A percentile compares a stretch with the other conserved stretches of the same genome.
Evolutionary conservation across 148 eudicot species (phyloP).

Genomic region (Amaranthus palmeri): DNA sequence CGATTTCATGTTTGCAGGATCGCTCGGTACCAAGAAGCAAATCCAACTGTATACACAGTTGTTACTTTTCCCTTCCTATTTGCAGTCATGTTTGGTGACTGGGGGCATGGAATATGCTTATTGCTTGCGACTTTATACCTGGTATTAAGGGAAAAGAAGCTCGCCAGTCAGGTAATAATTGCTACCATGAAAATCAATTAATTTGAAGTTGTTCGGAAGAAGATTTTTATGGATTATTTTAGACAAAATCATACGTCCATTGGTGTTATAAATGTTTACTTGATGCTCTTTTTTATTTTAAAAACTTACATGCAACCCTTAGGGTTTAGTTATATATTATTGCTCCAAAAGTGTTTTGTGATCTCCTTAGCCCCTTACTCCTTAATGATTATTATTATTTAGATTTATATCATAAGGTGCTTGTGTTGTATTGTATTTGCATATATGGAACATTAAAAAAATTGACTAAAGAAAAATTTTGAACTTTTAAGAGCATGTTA

Average conservation of each 20-base stretch:
- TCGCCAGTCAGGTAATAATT: slow-evolving; percentile 39
- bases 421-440: neutral
- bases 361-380: neutral
- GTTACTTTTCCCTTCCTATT: slow-evolving; percentile 59
- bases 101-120: slow-evolving; percentile 64
- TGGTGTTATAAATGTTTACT: no score
- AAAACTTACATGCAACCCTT: no score
- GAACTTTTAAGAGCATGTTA: no score
- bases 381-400: neutral
- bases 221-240: neutral
- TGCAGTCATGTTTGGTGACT: slow-evolving; percentile 68
- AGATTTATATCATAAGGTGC: neutral
- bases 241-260: no score
- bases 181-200: neutral
- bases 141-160: slow-evolving; percentile 45
- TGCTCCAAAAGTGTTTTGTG: no score
- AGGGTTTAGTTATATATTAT: no score
- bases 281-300: no score
- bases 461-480: neutral
- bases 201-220: neutral
- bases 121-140: slow-evolving; percentile 42
- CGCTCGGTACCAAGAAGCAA: slow-evolving; percentile 60
- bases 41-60: slow-evolving; percentile 49
- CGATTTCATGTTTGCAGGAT: slow-evolving; percentile 33
- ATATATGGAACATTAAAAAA: neutral